Conservation (phyloP, 1,139 yeast species). For the Hyphopichia fennica region DNA sequence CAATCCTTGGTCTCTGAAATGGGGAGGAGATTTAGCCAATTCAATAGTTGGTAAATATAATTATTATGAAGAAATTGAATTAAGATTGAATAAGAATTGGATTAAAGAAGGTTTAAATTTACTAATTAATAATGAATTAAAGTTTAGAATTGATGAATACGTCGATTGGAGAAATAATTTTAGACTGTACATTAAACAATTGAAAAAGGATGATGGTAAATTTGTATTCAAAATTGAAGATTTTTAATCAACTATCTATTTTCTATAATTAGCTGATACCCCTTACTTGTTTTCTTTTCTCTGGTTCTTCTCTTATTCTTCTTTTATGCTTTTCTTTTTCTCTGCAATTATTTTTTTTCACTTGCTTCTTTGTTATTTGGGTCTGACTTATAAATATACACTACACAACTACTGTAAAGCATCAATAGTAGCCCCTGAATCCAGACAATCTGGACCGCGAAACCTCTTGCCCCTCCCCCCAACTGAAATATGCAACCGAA, state of each 20-base stretch:
- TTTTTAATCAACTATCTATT: slow-evolving; percentile 19
- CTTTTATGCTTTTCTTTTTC: too few relatives aligned
- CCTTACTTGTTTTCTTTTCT: too few relatives aligned
- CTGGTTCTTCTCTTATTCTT: too few relatives aligned
- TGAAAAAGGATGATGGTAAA: slow-evolving; percentile 36
- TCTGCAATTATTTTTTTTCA: too few relatives aligned
- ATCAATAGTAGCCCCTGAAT: too few relatives aligned
- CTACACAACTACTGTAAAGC: too few relatives aligned
- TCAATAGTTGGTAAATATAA: slow-evolving; percentile 31
- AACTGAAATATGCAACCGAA: too few relatives aligned
- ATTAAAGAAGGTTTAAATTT: slow-evolving; percentile 32
- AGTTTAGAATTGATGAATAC: slow-evolving; percentile 30
- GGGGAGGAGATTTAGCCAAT: slow-evolving; percentile 34
- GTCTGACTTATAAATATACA: too few relatives aligned
- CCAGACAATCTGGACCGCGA: too few relatives aligned
- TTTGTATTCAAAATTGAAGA: slow-evolving; percentile 39
- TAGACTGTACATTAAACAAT: slow-evolving; percentile 21
- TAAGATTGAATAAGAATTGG: slow-evolving; percentile 31
- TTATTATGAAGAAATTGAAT: slow-evolving; percentile 35
- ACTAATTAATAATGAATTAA: slow-evolving; percentile 27
- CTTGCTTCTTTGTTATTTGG: too few relatives aligned
- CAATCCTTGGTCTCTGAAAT: slow-evolving; percentile 37
- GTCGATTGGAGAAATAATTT: slow-evolving; percentile 43
- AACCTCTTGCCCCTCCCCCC: too few relatives aligned
- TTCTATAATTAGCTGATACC: not conserved